Evolutionary conservation across 2,329 filamentous ascomycete species (phyloP).

Genomic region (Diplocarpon rosae): DNA sequence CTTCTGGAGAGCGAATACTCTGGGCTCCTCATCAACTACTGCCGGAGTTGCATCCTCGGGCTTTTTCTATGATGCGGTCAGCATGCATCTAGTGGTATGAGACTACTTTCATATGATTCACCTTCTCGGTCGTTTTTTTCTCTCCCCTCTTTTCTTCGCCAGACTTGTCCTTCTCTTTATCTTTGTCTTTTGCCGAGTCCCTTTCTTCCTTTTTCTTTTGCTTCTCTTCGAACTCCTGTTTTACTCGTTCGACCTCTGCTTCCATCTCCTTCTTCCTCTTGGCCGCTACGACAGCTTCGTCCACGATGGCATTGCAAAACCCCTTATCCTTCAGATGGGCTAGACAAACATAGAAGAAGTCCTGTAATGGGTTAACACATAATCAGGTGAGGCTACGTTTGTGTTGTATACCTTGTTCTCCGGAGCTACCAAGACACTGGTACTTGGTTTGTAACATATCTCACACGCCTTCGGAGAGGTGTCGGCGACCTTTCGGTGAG

Average conservation of each 20-base stretch:
- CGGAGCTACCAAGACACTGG: conserved; percentile 77
- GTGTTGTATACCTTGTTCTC: conserved; percentile 62
- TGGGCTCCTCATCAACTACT: conserved; percentile 51
- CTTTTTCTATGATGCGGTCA: conserved; percentile 18
- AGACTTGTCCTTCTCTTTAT: conserved; percentile 35
- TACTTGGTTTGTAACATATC: conserved; percentile 82
- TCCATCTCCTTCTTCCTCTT: conserved; percentile 52
- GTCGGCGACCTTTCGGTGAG: conserved; percentile 78
- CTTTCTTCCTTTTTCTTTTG: conserved; percentile 58
- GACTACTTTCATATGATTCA: conserved; percentile 21
- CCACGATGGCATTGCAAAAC: conserved; percentile 68
- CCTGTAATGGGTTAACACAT: conserved; percentile 33
- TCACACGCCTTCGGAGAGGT: conserved; percentile 75
- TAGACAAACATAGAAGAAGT: conserved; percentile 87
- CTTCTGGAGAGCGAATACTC: conserved; percentile 78
- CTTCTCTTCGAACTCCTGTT: conserved; percentile 66
- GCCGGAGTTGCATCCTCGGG: conserved; percentile 10
- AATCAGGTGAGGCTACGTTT: no score
- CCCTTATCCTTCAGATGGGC: conserved; percentile 71
- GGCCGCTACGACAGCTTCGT: conserved; percentile 52
- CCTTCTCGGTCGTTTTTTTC: conserved; percentile 32
- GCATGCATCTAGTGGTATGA: conserved; percentile 1
- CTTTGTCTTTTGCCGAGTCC: conserved; percentile 51
- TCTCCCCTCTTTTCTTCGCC: conserved; percentile 28
- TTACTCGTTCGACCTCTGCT: conserved; percentile 51